phyloP scores from a whole-genome alignment of 306 rosid genomes.

The Ziziphus jujuba region DNA sequence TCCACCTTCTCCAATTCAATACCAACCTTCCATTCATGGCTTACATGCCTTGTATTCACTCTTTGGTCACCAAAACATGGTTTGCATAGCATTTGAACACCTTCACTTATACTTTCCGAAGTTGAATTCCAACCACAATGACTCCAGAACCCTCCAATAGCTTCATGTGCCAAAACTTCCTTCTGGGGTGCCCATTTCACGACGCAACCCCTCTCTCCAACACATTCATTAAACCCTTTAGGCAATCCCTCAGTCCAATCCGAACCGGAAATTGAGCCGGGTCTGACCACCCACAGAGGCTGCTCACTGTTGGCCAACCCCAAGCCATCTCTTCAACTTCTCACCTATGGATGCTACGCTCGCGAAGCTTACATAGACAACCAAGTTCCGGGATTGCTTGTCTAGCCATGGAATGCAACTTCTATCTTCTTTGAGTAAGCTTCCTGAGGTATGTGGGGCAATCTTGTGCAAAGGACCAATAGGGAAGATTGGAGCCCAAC shows the following conservation, averaged over 20 bases:
- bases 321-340: constrained; percentile 46
- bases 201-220: constrained; percentile 45
- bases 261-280: constrained; percentile 40
- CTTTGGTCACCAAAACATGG: constrained; percentile 67
- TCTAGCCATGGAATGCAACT: constrained; percentile 29
- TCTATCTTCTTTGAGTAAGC: constrained; percentile 21
- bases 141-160: constrained; percentile 57
- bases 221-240: constrained; percentile 37
- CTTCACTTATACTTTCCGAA: constrained; percentile 47
- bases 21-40: constrained; percentile 60
- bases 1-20: constrained; percentile 37
- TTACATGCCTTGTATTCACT: constrained; percentile 50
- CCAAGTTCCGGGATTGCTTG: constrained; percentile 8
- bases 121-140: constrained; percentile 81
- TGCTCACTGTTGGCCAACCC: constrained; percentile 52
- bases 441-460: constrained; percentile 17
- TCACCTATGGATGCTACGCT: constrained; percentile 47
- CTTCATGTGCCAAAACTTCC: constrained; percentile 42
- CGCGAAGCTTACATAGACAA: constrained; percentile 44
- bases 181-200: constrained; percentile 71
- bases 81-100: constrained; percentile 65
- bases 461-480: constrained; percentile 48
- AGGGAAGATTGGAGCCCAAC: constrained; percentile 30
- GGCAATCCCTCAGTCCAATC: constrained; percentile 62
- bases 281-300: constrained; percentile 64